phyloP scores from a whole-genome alignment of 768 basidiomycete species.

The Hypsizygus marmoreus region DNA sequence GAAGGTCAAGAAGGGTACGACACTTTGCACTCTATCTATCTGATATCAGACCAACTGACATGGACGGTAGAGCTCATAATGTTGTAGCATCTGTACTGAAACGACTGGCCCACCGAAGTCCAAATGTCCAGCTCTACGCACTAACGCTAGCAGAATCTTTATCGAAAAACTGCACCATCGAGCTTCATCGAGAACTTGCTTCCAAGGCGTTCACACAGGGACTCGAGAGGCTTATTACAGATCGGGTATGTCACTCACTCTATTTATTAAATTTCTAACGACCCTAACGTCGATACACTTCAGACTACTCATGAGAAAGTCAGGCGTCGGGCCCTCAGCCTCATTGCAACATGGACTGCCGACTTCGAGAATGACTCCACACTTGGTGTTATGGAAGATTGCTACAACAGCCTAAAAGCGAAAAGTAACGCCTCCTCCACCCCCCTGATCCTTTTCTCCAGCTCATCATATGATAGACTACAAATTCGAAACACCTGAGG shows the following conservation, averaged over 20 bases:
- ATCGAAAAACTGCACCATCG: slow-evolving; percentile 85
- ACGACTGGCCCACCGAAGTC: slow-evolving; percentile 89
- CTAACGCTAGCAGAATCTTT: slow-evolving; percentile 86
- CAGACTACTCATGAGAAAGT: slow-evolving; percentile 93
- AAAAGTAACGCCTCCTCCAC: slow-evolving; percentile 60
- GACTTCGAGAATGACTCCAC: slow-evolving; percentile 82
- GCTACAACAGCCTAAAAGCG: slow-evolving; percentile 75
- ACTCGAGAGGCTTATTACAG: slow-evolving; percentile 82
- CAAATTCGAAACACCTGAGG: slow-evolving; percentile 64
- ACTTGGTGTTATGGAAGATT: slow-evolving; percentile 89
- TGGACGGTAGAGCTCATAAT: slow-evolving; percentile 75
- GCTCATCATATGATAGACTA: slow-evolving; percentile 50
- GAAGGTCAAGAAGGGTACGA: slow-evolving; percentile 85
- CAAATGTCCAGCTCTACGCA: slow-evolving; percentile 95
- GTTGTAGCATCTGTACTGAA: slow-evolving; percentile 85
- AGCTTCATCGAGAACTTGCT: slow-evolving; percentile 83
- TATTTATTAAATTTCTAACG: background rate
- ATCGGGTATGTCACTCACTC: slow-evolving; percentile 61
- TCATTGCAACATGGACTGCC: slow-evolving; percentile 82
- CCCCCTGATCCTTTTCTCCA: slow-evolving; percentile 4
- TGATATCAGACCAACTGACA: slow-evolving; percentile 3
- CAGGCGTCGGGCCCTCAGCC: slow-evolving; percentile 65
- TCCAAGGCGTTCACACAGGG: slow-evolving; percentile 90
- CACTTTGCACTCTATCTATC: background rate
- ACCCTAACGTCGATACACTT: background rate